A percentile compares a stretch with the other conserved stretches of the same genome.
phyloP scores from a whole-genome alignment of 2,329 filamentous ascomycete species.

The Magnaporthiopsis incrustans region DNA sequence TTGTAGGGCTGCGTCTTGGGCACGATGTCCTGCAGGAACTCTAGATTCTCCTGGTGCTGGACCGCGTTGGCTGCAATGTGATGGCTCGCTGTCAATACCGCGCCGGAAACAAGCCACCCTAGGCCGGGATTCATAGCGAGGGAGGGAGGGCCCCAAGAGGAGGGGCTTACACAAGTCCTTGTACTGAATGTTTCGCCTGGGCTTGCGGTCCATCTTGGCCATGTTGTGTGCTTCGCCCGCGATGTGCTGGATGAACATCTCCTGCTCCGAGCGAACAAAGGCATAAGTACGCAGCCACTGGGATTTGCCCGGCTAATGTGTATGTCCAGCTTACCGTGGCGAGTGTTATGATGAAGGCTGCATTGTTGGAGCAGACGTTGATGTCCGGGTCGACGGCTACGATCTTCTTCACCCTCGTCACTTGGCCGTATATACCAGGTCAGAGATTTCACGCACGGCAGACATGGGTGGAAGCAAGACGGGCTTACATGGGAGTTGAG shows the following conservation, averaged over 20 bases:
- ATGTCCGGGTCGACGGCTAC: constrained; percentile 83
- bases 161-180: constrained; percentile 67
- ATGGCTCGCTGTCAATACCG: constrained; percentile 1
- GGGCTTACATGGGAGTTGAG: constrained; percentile 70
- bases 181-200: constrained; percentile 90
- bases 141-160: too few relatives aligned
- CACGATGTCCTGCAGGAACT: constrained; percentile 87
- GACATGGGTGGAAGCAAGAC: background rate
- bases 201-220: constrained; percentile 85
- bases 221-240: constrained; percentile 79
- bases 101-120: background rate
- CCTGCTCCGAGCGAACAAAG: constrained; percentile 39
- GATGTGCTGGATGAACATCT: constrained; percentile 93
- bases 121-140: background rate
- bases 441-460: background rate
- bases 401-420: constrained; percentile 93
- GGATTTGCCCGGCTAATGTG: background rate
- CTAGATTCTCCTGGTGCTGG: constrained; percentile 81
- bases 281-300: background rate
- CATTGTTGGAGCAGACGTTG: constrained; percentile 80
- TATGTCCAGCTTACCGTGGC: constrained; percentile 55
- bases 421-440: constrained; percentile 34
- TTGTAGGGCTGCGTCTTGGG: constrained; percentile 79
- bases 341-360: constrained; percentile 85
- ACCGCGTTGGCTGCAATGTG: constrained; percentile 64